phyloP scores from a whole-genome alignment of 2,329 filamentous ascomycete species.

The Trichophyton simii region DNA sequence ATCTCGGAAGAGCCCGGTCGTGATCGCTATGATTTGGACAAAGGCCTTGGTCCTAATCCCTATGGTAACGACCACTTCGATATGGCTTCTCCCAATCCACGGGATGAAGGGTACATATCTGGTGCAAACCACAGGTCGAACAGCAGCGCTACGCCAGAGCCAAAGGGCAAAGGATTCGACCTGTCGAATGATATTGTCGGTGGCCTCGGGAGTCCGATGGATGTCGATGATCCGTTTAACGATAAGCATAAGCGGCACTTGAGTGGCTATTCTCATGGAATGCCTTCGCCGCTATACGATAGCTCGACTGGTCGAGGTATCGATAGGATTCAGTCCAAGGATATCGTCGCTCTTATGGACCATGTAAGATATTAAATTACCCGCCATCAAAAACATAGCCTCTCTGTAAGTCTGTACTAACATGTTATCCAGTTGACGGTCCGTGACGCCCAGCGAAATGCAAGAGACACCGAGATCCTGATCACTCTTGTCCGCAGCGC shows the following conservation, averaged over 20 bases:
- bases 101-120: constrained; percentile 88
- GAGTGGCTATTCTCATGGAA: constrained; percentile 84
- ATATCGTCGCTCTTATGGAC: constrained; percentile 95
- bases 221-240: constrained; percentile 54
- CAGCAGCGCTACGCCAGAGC: constrained; percentile 36
- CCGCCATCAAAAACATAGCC: neutral
- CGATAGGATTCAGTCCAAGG: constrained; percentile 86
- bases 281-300: constrained; percentile 82
- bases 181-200: constrained; percentile 35
- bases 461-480: constrained; percentile 89
- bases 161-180: constrained; percentile 36
- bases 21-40: constrained; percentile 21
- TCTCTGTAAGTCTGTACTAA: constrained; percentile 17
- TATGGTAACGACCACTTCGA: constrained; percentile 27
- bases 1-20: constrained; percentile 40
- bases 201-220: constrained; percentile 28
- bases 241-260: constrained; percentile 50
- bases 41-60: constrained; percentile 18
- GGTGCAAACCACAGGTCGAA: constrained; percentile 48
- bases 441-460: constrained; percentile 88
- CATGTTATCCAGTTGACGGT: constrained; percentile 58
- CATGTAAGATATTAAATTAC: constrained; percentile 49
- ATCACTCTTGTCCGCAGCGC: constrained; percentile 88
- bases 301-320: constrained; percentile 75
- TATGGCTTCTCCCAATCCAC: constrained; percentile 48